These are phyloP conservation scores for Malbranchea zuffiana DNA, from an alignment of 2,329 filamentous ascomycete genomes.

Conservation along the genomic window DNA sequence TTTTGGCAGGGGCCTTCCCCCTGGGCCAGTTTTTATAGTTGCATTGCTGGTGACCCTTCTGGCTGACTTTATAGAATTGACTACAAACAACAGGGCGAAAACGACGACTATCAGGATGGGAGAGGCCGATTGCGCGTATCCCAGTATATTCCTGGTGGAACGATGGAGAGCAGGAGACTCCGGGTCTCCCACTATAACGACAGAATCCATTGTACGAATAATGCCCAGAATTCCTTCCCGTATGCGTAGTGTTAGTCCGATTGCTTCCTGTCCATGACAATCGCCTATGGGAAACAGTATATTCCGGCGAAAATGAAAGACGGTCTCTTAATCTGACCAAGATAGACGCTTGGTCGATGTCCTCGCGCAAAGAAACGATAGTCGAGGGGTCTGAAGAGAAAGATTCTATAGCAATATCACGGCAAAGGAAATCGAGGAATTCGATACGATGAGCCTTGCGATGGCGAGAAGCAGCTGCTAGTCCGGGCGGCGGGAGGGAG, in stretches of 20 bases:
- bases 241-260: constrained; percentile 8
- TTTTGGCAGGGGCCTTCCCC: constrained; percentile 75
- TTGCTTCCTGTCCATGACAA: constrained; percentile 11
- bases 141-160: constrained; percentile 35
- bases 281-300: too few relatives aligned
- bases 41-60: constrained; percentile 37
- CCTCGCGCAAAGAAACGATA: constrained; percentile 6
- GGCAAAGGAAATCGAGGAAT: too few relatives aligned
- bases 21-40: constrained; percentile 57
- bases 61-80: constrained; percentile 48
- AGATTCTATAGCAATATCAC: background rate
- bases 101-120: constrained; percentile 54
- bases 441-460: too few relatives aligned
- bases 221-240: constrained; percentile 6
- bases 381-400: constrained; percentile 2
- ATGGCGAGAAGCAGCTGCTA: too few relatives aligned
- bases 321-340: too few relatives aligned
- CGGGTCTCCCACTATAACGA: constrained; percentile 8
- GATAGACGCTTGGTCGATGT: too few relatives aligned
- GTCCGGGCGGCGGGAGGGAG: too few relatives aligned
- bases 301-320: too few relatives aligned
- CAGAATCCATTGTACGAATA: constrained; percentile 12
- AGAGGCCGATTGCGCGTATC: constrained; percentile 46
- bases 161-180: constrained; percentile 22
- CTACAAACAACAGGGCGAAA: constrained; percentile 52